phyloP scores from a whole-genome alignment of 768 basidiomycete species.

The Mycena pura region DNA sequence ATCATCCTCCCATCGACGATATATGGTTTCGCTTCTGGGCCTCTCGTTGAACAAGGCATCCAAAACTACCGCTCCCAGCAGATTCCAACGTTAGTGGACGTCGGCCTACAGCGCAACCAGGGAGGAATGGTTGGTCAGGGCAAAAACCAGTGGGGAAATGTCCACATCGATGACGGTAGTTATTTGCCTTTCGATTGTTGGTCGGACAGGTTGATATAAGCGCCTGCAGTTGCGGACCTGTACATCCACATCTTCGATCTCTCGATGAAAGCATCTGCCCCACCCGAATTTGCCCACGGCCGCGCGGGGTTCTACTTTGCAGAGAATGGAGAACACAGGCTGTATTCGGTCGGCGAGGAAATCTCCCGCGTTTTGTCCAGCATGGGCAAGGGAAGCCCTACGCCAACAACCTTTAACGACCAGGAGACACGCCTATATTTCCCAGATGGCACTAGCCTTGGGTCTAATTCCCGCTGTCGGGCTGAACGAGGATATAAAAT shows the following conservation, averaged over 20 bases:
- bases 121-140: conserved; percentile 61
- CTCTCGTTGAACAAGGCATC: conserved; percentile 57
- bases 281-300: conserved; percentile 48
- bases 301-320: conserved; percentile 56
- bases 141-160: conserved; percentile 59
- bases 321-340: conserved; percentile 53
- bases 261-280: conserved; percentile 30
- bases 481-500: conserved; percentile 49
- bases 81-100: conserved; percentile 52
- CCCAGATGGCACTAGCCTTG: conserved; percentile 39
- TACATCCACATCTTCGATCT: conserved; percentile 50
- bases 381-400: conserved; percentile 42
- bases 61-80: conserved; percentile 58
- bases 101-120: conserved; percentile 48
- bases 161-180: conserved; percentile 60
- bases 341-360: conserved; percentile 43
- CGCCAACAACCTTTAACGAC: conserved; percentile 52
- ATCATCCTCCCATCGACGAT: conserved; percentile 62
- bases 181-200: neutral
- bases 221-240: conserved; percentile 49
- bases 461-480: conserved; percentile 52
- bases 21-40: conserved; percentile 54
- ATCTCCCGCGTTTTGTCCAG: conserved; percentile 43
- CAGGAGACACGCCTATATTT: conserved; percentile 51
- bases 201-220: too few species aligned